These are phyloP conservation scores for Fusarium brachygibbosum DNA, from an alignment of 2,329 filamentous ascomycete genomes.

Conservation along the genomic window DNA sequence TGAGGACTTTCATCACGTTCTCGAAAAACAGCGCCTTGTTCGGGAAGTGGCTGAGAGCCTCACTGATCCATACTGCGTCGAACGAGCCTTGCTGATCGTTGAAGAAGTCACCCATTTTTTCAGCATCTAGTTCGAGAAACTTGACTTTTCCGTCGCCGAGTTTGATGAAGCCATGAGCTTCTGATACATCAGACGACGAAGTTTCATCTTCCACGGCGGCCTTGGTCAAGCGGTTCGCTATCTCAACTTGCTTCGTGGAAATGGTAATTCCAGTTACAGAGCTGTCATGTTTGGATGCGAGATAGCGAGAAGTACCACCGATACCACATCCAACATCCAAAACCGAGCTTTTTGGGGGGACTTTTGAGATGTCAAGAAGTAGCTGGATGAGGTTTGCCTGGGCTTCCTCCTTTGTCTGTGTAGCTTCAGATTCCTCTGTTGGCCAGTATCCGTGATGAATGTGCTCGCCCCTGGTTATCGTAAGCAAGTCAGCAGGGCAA, in stretches of 20 bases:
- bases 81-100: constrained; percentile 57
- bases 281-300: constrained; percentile 66
- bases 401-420: constrained; percentile 69
- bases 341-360: constrained; percentile 49
- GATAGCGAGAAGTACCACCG: constrained; percentile 69
- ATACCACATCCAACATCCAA: constrained; percentile 73
- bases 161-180: constrained; percentile 54
- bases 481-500: constrained; percentile 10
- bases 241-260: constrained; percentile 70
- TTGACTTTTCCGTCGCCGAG: constrained; percentile 63
- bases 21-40: constrained; percentile 70
- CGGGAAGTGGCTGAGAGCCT: constrained; percentile 71
- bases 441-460: constrained; percentile 75
- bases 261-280: constrained; percentile 72
- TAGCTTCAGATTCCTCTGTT: constrained; percentile 58
- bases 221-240: constrained; percentile 65
- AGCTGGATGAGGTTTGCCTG: constrained; percentile 70
- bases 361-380: constrained; percentile 60
- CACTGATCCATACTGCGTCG: constrained; percentile 72
- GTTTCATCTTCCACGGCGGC: constrained; percentile 44
- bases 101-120: constrained; percentile 70
- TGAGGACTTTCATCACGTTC: constrained; percentile 64
- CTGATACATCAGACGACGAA: constrained; percentile 9
- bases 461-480: constrained; percentile 67
- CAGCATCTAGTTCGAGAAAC: constrained; percentile 72